Evolutionary conservation across 2,329 filamentous ascomycete species (phyloP), one percentile per base, ranked within the genome.

Genomic region (Penicillium sclerotiorum): DNA sequence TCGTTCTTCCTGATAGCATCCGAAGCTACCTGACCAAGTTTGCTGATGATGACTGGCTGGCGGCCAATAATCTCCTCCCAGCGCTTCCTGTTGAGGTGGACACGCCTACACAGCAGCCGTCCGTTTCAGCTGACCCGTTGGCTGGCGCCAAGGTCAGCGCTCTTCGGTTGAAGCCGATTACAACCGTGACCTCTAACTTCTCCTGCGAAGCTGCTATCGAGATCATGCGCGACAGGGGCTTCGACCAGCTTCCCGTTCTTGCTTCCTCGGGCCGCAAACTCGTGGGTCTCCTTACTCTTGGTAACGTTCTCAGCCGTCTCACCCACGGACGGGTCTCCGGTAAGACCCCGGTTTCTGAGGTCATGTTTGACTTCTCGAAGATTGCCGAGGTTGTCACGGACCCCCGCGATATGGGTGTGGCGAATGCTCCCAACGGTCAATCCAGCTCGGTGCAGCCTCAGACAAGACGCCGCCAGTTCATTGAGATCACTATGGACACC

Each of bases 11-110:
- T 1, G 94, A 99, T 72, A 96, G 91, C 76, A 97, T 99, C 68
- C 84, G 94, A 66, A 96, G 90, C 74, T 99, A 99, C 72, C 84
- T 99, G 21, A 93, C 88, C 77, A 99, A 99, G 82, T 99, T 99
- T 69, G 91, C 91, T 59, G 94, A 99, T 69, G 95, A 99, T 68
- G 94, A 97, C 77, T 99, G 94, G 95, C 86, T 99, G 48, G 92
- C 91, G 11, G 94, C 94, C 56, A 99, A 99, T 75, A 88, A 93
- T 69, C 89, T 99, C 20, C 82, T 97, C 21, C 84, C 89, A 32
- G 80, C 75, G 57, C 83, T 77, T 45, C 81, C 76, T 53, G 78
- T 68, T 42, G 71, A 69, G 15, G 50, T 18, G 8, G n/a, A 60
- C 5, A 59, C 64, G 21, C 57, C 67, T 13, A 52, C 59, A 12